Base-by-base conservation (phyloP, 208 protist species). In the Angomonas deanei region DNA sequence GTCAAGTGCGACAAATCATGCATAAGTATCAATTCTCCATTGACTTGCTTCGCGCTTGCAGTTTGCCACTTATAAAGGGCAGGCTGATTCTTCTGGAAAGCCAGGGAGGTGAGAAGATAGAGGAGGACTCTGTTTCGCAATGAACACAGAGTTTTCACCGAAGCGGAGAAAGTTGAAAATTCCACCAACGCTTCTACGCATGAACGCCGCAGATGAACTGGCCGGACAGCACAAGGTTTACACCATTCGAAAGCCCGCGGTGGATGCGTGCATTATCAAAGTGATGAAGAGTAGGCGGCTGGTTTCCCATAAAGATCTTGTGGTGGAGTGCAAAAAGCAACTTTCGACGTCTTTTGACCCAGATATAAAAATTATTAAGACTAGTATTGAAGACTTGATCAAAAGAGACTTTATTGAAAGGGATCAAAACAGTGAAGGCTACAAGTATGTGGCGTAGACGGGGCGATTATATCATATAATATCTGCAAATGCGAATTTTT, bases 331-430 rank as follows among this genome's bases (percentile, higher is more conserved):
- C 61, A 77, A 79, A 27, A 70, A 82, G 57, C 83, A 89, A 70
- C 70, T 96, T 2, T 68, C 56, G 48, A 31, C 63, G 27, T 69
- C 68, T 17, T 96, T 96, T 65, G 74, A 59, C 1, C 77, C 80
- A 1, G 87, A 96, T 48, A 46, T 74, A 10, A 88, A 82, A 48
- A 36, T 93, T 5, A 77, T 97, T 34, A 97, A 97, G 47, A 74
- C 86, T 68, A 75, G 88, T 48, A 78, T 97, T 55, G 92, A 95
- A 62, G 84, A 97, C 33, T 72, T 97, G 13, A 78, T 97, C 21
- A 69, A 78, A 42, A 77, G 84, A 21, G 82, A 90, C 11, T 94
- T 82, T 57, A 83, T 97, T 57, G 84, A 88, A 39, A 76, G 92
- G 0, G 83, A 91, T 68, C 26, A 63, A 31, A 79, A 75, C 13